Percentiles rank a stretch among this genome's conserved stretches.
Conservation (phyloP, 768 basidiomycete genomes). For the Mycena kentingensis region DNA sequence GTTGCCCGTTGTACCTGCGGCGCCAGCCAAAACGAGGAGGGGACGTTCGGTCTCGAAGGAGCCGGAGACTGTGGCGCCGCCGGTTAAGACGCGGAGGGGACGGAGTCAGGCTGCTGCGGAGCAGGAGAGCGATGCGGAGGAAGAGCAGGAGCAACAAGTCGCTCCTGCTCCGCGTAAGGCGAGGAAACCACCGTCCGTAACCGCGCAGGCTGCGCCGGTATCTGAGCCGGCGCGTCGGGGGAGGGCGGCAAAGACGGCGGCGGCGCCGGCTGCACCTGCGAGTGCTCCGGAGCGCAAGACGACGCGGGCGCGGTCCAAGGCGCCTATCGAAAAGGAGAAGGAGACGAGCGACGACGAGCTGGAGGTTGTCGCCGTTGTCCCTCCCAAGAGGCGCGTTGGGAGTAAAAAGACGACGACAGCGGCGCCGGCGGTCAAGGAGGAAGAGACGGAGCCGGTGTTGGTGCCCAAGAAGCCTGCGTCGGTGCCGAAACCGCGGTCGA, state of each 20-base stretch:
- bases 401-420: slow-evolving; percentile 1
- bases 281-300: slow-evolving; percentile 23
- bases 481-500: slow-evolving; percentile 27
- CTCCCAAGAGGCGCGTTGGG: slow-evolving; percentile 17
- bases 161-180: slow-evolving; percentile 26
- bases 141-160: too few relatives aligned
- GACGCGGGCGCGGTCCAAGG: slow-evolving; percentile 21
- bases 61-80: slow-evolving; percentile 4
- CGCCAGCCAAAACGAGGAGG: slow-evolving; percentile 6
- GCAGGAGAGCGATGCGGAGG: slow-evolving; percentile 23
- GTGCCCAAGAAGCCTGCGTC: slow-evolving; percentile 12
- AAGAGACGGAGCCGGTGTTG: slow-evolving; percentile 22
- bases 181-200: neutral
- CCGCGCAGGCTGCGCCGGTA: neutral
- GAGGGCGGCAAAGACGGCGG: slow-evolving; percentile 1
- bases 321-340: slow-evolving; percentile 20
- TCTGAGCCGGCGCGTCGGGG: slow-evolving; percentile 19
- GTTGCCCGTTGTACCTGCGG: neutral
- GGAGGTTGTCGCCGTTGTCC: slow-evolving; percentile 25
- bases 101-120: slow-evolving; percentile 21
- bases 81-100: slow-evolving; percentile 7
- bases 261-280: slow-evolving; percentile 17
- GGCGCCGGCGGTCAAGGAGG: slow-evolving; percentile 23
- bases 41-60: neutral
- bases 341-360: slow-evolving; percentile 17